Base-by-base conservation (phyloP, 192 early-diverging fungal genomes). In the Kappamyces sp. region DNA sequence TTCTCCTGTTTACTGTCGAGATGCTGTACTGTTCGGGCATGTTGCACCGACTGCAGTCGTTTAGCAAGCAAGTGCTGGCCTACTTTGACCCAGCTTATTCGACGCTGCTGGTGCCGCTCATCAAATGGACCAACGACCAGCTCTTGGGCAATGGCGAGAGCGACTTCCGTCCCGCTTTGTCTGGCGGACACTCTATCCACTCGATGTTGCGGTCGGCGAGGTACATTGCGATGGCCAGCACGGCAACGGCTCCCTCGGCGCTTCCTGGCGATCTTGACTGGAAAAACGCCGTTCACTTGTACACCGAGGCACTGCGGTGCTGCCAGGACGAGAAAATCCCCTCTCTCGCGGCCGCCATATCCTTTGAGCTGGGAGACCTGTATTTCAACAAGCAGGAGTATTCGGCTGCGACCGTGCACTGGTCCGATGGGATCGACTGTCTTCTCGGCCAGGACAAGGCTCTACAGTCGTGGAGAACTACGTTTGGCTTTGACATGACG, bases 391-490 rank as follows among this genome's bases (percentile, higher is more conserved):
- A 37, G 7, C 51, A 52, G 30, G 59, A 69, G 42, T 4, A 7
- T 14, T 53, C 60, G 7, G 36, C 46, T 0, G 61, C 66, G 1
- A 41, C 55, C 45, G 45, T 59, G 38, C 54, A 54, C 49, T 72
- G 70, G 70, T 67, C 66, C 5, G 42, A 31, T 43, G 33, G 37
- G 7, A n/a, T 72, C 5, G 70, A 72, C 47, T 32, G 30, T 5
- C 35, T 70, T 1, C 53, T 65, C 41, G 45, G 40, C 29, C 9
- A 29, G 3, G 11, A 15, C 3, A 37, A 41, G 1, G 47, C 59
- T 29, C 35, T 71, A 0, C 40, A 50, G 38, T 42, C 39, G 15
- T 71, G 65, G 60, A 15, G 33, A 14, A 41, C 5, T 31, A 15
- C 41, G 6, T 54, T 63, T 22, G 45, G 7, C 29, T 41, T 33